Evolutionary conservation across 2,329 filamentous ascomycete species (phyloP).

Genomic region (Neofusicoccum parvum): DNA sequence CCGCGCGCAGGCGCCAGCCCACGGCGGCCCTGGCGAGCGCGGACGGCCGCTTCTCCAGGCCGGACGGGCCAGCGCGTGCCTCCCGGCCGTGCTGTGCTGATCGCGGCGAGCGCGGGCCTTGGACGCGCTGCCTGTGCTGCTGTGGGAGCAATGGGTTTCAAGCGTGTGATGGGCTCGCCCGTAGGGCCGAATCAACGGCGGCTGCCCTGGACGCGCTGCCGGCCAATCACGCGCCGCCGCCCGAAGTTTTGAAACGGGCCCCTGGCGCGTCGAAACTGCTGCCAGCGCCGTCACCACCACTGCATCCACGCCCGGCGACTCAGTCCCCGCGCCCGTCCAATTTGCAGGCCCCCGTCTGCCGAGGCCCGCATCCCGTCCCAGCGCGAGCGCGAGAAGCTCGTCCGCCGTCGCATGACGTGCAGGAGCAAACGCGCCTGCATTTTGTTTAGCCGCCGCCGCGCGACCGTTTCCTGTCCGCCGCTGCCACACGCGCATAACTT

Average conservation of each 20-base stretch:
- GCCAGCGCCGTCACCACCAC: neutral
- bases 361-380: neutral
- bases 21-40: neutral
- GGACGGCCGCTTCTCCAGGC: conserved; percentile 9
- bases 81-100: conserved; percentile 5
- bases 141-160: conserved; percentile 5
- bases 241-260: neutral
- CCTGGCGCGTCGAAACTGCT: neutral
- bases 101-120: neutral
- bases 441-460: conserved; percentile 19
- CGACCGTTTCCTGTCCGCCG: conserved; percentile 28
- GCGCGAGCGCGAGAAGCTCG: neutral
- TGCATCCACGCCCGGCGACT: neutral
- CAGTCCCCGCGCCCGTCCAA: neutral
- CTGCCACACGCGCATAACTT: conserved; percentile 29
- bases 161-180: neutral
- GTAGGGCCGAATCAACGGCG: no score
- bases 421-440: neutral
- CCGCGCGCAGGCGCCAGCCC: neutral
- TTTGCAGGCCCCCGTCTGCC: neutral
- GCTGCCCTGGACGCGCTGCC: neutral
- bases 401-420: conserved; percentile 2
- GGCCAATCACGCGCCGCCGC: neutral
- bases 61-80: conserved; percentile 9
- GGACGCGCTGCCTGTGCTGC: neutral